Base-by-base conservation (phyloP, 148 eudicot species). In the Rhododendron kiyosumense region DNA sequence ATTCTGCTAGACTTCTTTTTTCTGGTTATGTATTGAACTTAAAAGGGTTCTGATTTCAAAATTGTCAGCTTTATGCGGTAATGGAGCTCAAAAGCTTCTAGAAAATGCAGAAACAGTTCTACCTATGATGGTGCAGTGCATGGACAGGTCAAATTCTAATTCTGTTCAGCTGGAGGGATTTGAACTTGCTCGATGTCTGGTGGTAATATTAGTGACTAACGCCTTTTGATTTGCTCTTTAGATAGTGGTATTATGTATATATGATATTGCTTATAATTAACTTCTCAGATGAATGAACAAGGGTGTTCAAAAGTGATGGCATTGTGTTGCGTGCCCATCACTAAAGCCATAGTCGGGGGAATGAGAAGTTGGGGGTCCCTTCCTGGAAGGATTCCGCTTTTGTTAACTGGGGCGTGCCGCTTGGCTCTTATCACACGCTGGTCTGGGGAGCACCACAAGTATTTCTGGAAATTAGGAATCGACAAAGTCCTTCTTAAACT, bases 391-490 rank as follows among this genome's bases (percentile, higher is more conserved):
- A 78, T 84, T 88, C 78, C 92, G 83, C 86, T 90, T 74, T 85
- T 96, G 74, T 74, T 92, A 73, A 38, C 84, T 83, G 94, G 90
- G 88, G 95, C 95, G 13, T 96, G 97, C 84, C 94, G 91, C 79
- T 90, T 96, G 89, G 95, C 96, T 65, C 86, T 91, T 71, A 87
- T 93, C 80, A 93, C 94, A 78, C 92, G 91, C 61, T 92, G 94
- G 94, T 91, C 94, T 7, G 99, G 98, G 84, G 88, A 88, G 83
- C 99, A 96, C 86, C 99, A 96, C 86, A 75, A 45, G 76, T 87
- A 88, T 86, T 92, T 96, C 32, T 95, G 99, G 99, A 93, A 91
- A 83, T 51, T 85, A 36, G 90, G 95, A 87, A 77, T 94, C 67
- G 91, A 91, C 38, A 90, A 82, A 85, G 88, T 91, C 69, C 93